Evolutionary conservation across 2,329 filamentous ascomycete species (phyloP), one percentile per base, ranked within the genome.

Genomic region (Fusarium sp.): DNA sequence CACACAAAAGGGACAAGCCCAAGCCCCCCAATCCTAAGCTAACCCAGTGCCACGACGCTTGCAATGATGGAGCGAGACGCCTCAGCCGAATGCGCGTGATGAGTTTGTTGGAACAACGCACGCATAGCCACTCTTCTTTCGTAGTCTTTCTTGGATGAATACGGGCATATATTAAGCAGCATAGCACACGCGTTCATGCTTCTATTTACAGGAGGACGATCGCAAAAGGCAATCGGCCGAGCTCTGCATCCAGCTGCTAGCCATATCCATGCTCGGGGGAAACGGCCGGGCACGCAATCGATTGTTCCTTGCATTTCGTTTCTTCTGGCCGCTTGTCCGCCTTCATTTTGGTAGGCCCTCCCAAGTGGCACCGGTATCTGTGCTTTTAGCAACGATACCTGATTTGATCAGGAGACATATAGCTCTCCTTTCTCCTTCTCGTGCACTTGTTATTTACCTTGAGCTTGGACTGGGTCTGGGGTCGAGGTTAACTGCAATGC

Each of bases 301-400:
- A 42, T 61, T 30, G 47, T 69, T 70, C 65, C 66, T 73, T 70
- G 51, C 67, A 73, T 66, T 51, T 73, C 65, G 59, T 74, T 73
- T 71, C 38, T 59, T 48, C 32, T 55, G 26, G 45, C 66, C 59
- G 62, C 67, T 64, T 58, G 50, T 64, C 71, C 62, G 52, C 62
- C 67, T 74, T 74, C 67, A 68, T 64, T 67, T 68, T 41, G 51
- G 51, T 54, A 39, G 34, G 34, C 34, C 66, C 61, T 73, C 73
- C 48, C 62, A 47, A 18, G 58, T 74, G 71, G 67, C 38, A 57
- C 66, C 48, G 57, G 55, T 50, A 62, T 44, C 44, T 58, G 54
- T 44, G 61, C 57, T 61, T 54, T 61, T 51, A 58, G 54, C 68
- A 60, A 52, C 69, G 51, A 56, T 59, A 41, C 41, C 50, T 68